phyloP scores from a whole-genome alignment of 495 filamentous ascomycete genomes.

The Podospora pseudoanserina region DNA sequence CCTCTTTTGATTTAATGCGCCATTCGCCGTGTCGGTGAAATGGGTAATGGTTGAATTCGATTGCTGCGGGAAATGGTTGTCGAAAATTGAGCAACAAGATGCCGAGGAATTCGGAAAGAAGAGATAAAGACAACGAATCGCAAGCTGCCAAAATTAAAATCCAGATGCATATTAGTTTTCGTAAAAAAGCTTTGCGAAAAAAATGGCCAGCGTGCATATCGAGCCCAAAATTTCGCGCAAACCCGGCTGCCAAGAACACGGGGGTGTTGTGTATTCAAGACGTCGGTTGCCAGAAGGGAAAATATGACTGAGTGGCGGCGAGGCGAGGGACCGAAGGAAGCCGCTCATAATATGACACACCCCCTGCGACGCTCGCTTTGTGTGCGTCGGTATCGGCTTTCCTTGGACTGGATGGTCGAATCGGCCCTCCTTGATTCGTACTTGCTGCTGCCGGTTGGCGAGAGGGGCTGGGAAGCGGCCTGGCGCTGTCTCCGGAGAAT shows the following conservation, averaged over 20 bases:
- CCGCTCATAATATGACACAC: slow-evolving; percentile 40
- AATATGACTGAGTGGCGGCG: not conserved
- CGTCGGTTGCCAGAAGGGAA: slow-evolving; percentile 1
- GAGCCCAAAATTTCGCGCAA: slow-evolving; percentile 1
- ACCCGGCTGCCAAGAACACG: slow-evolving; percentile 3
- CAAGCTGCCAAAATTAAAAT: slow-evolving; percentile 9
- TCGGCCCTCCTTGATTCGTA: slow-evolving; percentile 27
- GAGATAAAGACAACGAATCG: slow-evolving; percentile 10
- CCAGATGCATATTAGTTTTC: slow-evolving; percentile 9
- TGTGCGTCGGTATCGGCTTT: slow-evolving; percentile 29
- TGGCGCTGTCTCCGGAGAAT: slow-evolving; percentile 80
- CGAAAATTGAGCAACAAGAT: slow-evolving; percentile 27
- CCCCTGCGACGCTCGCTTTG: slow-evolving; percentile 23
- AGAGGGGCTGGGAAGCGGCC: slow-evolving; percentile 40
- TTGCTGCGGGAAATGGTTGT: slow-evolving; percentile 15
- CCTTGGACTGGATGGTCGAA: slow-evolving; percentile 19
- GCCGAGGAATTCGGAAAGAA: slow-evolving; percentile 5
- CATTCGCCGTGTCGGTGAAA: slow-evolving; percentile 32
- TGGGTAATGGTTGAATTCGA: slow-evolving; percentile 24
- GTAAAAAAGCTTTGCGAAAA: slow-evolving; percentile 6
- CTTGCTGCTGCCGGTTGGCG: slow-evolving; percentile 34
- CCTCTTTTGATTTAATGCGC: slow-evolving; percentile 36
- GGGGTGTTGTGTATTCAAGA: slow-evolving; percentile 3
- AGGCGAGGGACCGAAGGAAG: not conserved
- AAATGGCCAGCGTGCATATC: slow-evolving; percentile 16